These are phyloP conservation scores for Sideroxylon spinosum DNA, from an alignment of 179 eudicot species.

Conservation along the genomic window DNA sequence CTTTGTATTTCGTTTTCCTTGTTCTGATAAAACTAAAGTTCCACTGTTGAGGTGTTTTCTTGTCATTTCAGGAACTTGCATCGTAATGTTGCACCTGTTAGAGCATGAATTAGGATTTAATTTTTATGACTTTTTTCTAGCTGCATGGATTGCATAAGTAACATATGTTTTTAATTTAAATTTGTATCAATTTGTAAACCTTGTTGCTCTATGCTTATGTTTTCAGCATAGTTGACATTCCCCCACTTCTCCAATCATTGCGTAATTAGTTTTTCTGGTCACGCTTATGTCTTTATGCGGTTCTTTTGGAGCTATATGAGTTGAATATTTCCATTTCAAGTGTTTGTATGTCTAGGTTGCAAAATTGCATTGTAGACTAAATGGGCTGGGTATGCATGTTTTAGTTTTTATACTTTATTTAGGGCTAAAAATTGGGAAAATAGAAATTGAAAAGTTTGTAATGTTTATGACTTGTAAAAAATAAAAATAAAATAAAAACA, in stretches of 20 bases:
- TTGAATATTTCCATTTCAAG: not conserved
- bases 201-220: not conserved
- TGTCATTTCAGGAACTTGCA: not conserved
- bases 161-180: not conserved
- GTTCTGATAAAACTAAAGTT: not conserved
- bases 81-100: not conserved
- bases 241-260: not conserved
- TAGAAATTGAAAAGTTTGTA: too few relatives aligned
- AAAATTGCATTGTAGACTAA: too few relatives aligned
- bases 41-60: not conserved
- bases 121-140: not conserved
- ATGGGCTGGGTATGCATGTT: too few relatives aligned
- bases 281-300: not conserved
- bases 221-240: not conserved
- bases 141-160: not conserved
- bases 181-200: not conserved
- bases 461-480: too few relatives aligned
- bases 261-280: not conserved
- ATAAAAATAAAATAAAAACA: too few relatives aligned
- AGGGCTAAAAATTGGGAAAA: too few relatives aligned
- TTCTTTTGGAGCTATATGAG: not conserved
- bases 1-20: not conserved
- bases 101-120: not conserved
- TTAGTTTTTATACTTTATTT: too few relatives aligned
- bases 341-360: too few relatives aligned